These are phyloP conservation scores for Boeremia exigua DNA, from an alignment of 2,329 filamentous ascomycete species.

Conservation along the genomic window DNA sequence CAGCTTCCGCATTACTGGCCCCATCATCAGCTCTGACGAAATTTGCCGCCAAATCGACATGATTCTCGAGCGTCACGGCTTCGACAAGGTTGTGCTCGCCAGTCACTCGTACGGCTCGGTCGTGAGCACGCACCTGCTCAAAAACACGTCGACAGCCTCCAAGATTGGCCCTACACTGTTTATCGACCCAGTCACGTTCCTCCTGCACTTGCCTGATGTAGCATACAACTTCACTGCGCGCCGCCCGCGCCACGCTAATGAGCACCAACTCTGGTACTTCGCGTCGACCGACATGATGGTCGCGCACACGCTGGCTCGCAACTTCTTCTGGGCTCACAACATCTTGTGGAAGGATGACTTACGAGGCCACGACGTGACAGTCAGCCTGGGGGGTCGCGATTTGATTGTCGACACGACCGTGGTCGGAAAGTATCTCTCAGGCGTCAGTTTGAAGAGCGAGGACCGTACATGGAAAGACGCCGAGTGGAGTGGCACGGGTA, in stretches of 20 bases:
- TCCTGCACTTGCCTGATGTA: slow-evolving; percentile 72
- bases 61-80: slow-evolving; percentile 65
- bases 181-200: slow-evolving; percentile 69
- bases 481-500: slow-evolving; percentile 49
- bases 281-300: slow-evolving; percentile 71
- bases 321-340: slow-evolving; percentile 76
- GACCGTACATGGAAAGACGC: slow-evolving; percentile 40
- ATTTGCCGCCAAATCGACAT: slow-evolving; percentile 63
- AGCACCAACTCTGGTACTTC: slow-evolving; percentile 75
- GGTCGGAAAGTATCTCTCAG: slow-evolving; percentile 64
- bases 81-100: slow-evolving; percentile 64
- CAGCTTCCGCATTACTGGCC: slow-evolving; percentile 65
- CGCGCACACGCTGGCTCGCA: slow-evolving; percentile 66
- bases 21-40: slow-evolving; percentile 58
- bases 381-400: slow-evolving; percentile 66
- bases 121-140: slow-evolving; percentile 67
- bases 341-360: slow-evolving; percentile 74
- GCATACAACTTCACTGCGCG: slow-evolving; percentile 69
- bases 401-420: slow-evolving; percentile 68
- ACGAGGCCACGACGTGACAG: slow-evolving; percentile 56
- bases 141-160: slow-evolving; percentile 51
- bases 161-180: slow-evolving; percentile 59
- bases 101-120: slow-evolving; percentile 70
- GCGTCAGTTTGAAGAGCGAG: slow-evolving; percentile 40
- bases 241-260: slow-evolving; percentile 60